phyloP scores from a whole-genome alignment of 148 eudicot genomes.

The Vaccinium myrtillus region DNA sequence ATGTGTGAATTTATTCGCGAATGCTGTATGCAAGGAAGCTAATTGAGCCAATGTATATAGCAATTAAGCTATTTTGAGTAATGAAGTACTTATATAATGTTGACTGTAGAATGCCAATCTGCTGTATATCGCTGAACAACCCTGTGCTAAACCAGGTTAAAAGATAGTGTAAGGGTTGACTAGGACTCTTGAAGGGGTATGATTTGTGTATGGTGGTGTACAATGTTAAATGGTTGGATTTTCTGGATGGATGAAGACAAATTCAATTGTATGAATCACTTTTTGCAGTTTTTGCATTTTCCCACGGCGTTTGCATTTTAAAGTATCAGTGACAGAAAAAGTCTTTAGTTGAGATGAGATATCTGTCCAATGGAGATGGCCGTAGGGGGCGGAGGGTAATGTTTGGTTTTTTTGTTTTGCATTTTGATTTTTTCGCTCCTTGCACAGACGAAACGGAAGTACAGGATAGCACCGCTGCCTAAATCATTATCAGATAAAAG shows the following conservation, averaged over 20 bases:
- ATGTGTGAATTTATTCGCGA: not conserved
- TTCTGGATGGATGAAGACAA: not conserved
- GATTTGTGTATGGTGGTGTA: not conserved
- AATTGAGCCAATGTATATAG: not conserved
- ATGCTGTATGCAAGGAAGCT: slow-evolving; percentile 11
- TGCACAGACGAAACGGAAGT: slow-evolving; percentile 59
- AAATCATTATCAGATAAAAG: slow-evolving; percentile 45
- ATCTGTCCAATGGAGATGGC: not conserved
- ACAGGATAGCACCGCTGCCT: slow-evolving; percentile 43
- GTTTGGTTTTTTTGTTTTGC: not conserved
- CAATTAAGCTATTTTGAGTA: not conserved
- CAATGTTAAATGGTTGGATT: not conserved
- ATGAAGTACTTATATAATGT: not conserved
- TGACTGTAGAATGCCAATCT: not conserved
- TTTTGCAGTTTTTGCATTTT: not conserved
- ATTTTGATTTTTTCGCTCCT: not conserved
- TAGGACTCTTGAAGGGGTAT: not conserved
- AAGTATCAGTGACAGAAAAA: not conserved
- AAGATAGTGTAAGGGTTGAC: not conserved
- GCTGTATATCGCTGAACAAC: slow-evolving; percentile 2
- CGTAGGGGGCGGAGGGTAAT: not conserved
- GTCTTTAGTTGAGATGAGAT: not conserved
- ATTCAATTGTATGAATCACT: not conserved
- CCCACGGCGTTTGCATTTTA: not conserved
- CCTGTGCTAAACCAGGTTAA: not conserved